A percentile compares a stretch with the other conserved stretches of the same genome.
Evolutionary conservation across 2,329 filamentous ascomycete species (phyloP).

Genomic region (Epichloe baconii): DNA sequence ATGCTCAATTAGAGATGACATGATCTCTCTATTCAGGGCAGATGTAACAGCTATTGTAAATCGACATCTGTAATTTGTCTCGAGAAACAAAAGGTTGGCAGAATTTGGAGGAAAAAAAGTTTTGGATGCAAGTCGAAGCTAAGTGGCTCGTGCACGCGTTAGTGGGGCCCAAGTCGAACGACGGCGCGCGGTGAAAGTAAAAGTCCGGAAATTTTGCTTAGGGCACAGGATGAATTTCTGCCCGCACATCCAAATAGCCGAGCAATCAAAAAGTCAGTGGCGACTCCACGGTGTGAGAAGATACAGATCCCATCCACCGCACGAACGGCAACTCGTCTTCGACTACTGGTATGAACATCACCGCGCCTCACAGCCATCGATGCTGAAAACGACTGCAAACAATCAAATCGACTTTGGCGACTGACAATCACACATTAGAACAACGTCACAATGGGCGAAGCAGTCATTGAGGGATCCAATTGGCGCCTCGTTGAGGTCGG

Average conservation of each 20-base stretch:
- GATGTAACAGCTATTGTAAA: too few relatives aligned
- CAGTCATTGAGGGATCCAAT: slow-evolving; percentile 66
- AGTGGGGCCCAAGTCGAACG: background rate
- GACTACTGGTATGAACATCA: slow-evolving; percentile 25
- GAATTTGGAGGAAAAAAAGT: background rate
- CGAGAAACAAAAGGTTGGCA: accelerated
- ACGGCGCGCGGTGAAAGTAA: slow-evolving; percentile 15
- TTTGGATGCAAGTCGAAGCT: background rate
- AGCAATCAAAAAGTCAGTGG: slow-evolving; percentile 29
- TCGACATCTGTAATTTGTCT: background rate
- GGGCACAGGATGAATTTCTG: slow-evolving; percentile 28
- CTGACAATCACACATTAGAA: slow-evolving; percentile 31
- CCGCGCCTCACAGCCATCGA: slow-evolving; percentile 3
- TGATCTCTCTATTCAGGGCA: background rate
- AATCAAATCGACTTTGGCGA: slow-evolving; percentile 10
- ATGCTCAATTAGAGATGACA: background rate
- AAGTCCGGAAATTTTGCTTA: slow-evolving; percentile 24
- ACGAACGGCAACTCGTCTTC: slow-evolving; percentile 25
- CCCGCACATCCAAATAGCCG: slow-evolving; percentile 26
- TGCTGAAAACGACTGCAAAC: background rate
- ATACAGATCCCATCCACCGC: slow-evolving; percentile 24
- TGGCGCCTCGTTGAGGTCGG: slow-evolving; percentile 98
- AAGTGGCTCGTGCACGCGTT: background rate
- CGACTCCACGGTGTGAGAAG: slow-evolving; percentile 23
- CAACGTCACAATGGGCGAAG: slow-evolving; percentile 67